Conservation (phyloP, 371 early-diverging fungal genomes). For the Apophysomyces elegans region DNA sequence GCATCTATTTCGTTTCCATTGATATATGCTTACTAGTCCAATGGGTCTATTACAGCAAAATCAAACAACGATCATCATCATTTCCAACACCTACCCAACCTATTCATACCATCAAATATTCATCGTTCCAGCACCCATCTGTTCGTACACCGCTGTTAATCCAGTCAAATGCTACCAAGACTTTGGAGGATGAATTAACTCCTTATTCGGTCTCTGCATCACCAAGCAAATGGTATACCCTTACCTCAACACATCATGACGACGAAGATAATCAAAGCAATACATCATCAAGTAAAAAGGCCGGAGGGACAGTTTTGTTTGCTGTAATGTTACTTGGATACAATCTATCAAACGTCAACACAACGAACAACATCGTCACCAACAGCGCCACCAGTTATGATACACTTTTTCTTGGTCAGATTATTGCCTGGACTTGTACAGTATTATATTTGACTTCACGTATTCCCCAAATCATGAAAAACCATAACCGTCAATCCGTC, state of each 20-base stretch:
- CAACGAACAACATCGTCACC: constrained; percentile 6
- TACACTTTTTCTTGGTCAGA: constrained; percentile 48
- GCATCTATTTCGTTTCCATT: constrained; percentile 50
- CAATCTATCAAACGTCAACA: constrained; percentile 14
- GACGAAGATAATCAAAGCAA: constrained; percentile 8
- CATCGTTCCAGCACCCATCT: constrained; percentile 44
- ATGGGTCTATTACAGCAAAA: constrained; percentile 45
- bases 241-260: constrained; percentile 20
- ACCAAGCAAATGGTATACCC: constrained; percentile 53
- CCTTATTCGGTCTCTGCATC: constrained; percentile 52
- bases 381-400: background rate
- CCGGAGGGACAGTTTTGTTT: constrained; percentile 5
- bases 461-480: constrained; percentile 70
- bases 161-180: constrained; percentile 12
- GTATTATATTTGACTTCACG: constrained; percentile 67
- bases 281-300: background rate
- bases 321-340: constrained; percentile 25
- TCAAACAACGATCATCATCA: constrained; percentile 11
- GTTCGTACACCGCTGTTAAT: constrained; percentile 39
- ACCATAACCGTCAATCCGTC: constrained; percentile 59
- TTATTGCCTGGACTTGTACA: constrained; percentile 69
- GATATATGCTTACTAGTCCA: constrained; percentile 43
- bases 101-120: constrained; percentile 9
- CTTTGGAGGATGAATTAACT: constrained; percentile 31
- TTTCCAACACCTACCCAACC: background rate